Evolutionary conservation across 2,329 filamentous ascomycete genomes (phyloP), one percentile per base, ranked within the genome.

Genomic region (Akanthomyces lecanii): DNA sequence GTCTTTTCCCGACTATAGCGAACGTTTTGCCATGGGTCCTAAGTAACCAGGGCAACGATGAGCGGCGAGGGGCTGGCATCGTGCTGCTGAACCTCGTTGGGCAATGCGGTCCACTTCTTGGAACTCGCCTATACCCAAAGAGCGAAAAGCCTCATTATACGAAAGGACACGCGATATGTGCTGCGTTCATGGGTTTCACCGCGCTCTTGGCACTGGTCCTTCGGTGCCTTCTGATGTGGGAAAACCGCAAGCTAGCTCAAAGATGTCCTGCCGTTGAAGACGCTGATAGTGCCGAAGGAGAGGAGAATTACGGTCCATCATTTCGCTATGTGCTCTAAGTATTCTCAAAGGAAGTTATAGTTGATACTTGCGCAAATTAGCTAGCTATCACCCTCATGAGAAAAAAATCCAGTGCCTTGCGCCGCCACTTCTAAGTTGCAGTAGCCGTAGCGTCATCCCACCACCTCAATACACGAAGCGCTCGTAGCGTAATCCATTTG

Each of bases 1-100:
- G 74, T 1, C 66, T 73, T 1, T 76, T 74, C 48, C 72, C 73
- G 5, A 62, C 58, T 23, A 64, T 64, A 38, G 69, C 69, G 7
- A 68, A 68, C 38, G 53, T 68, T 23, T 40, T 68, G 11, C 63
- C 67, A 5, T 67, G 67, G 67, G 66, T 67, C 2, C 51, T 68
- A 12, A 67, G 94, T 70, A 95, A 95, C 72, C 89, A 92, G 70
- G 77, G 81, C 50, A 85, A 80, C 3, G 84, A 86, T 61, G 83
- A 83, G 56, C 83, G 84, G 16, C 88, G 88, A 65, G 89, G 90
- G 0, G 84, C 85, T 0, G 89, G 88, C 1, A 88, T 95, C 69
- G 89, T 89, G 0, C 80, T 95, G 28, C 73, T 96, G 69, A 91
- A 95, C 72, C 71, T 90, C 21, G 82, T 95, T 14, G 91, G 90